Base-by-base conservation (phyloP, 1,139 yeast genomes). In the Nakaseomyces glabratus region DNA sequence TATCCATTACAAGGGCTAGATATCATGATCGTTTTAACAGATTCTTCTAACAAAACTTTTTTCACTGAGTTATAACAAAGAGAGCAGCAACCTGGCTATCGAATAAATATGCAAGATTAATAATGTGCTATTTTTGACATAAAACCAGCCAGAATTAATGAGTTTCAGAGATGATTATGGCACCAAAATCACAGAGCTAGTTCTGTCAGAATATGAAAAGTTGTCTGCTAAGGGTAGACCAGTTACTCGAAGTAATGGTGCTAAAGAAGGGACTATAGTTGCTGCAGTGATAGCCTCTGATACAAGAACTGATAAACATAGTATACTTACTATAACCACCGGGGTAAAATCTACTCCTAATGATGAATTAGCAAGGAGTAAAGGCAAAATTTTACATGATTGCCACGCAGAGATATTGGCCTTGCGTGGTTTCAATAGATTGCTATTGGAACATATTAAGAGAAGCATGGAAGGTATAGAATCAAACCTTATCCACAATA, bases 391-490 rank as follows among this genome's bases (percentile, higher is more conserved):
- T 7, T 64, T 88, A 0, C 96, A 88, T 51, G 97, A 88, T 54
- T 65, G 76, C 58, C 98, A 88, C 59, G 96, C 97, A 0, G 98
- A 88, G 52, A 69, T 85, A 1, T 58, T 90, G 14, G 71, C 82
- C 0, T 42, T 86, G 1, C 58, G 97, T 23, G 71, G 76, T 1
- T 75, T 88, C 51, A 86, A 86, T 47, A 33, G 49, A 2, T 44
- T 52, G 4, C 28, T 52, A 5, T 28, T 55, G 20, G 31, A 46
- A 20, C 48, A 45, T 19, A 42, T 51, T 4, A 42, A 47, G 3
- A 41, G 32, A 1, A 23, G 25, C 20, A 20, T 13, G 8, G 18
- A 19, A 10, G 30, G 30, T 4, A 13, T 19, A 4, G 11, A 22
- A n/a, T 31, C 24, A 4, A 20, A 21, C 10, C n/a, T 31, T n/a